Evolutionary conservation across 306 rosid genomes (phyloP), one percentile per base, ranked within the genome.

Genomic region (Sechiopsis laciniata): DNA sequence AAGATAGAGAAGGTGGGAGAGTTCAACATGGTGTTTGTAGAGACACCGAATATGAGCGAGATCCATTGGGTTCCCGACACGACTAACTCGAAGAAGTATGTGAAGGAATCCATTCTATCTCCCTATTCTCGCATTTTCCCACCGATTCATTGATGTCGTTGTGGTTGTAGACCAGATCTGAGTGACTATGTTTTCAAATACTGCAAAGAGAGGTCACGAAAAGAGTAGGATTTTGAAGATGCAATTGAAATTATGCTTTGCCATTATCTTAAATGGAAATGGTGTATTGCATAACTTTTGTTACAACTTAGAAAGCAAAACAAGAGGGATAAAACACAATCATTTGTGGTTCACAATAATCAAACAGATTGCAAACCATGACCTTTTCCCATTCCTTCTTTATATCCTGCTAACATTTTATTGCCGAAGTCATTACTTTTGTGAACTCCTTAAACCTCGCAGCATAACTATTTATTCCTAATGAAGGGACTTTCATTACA

Each of bases 41-140:
- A 90, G 85, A 85, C 90, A 2, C 96, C 98, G 5, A 92, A 92
- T 78, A 81, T 92, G 89, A 88, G 98, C 20, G 91, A 92, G 84
- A 90, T 90, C 71, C 89, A 75, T 21, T 92, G 98, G 96, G 66
- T 83, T 83, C 89, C 78, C 26, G 88, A 88, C 35, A 87, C 87
- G 1, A 79, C 16, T 7, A 71, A 84, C 79, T 72, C 91, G 4
- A 85, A 56, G 15, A 84, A 67, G 80, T 88, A 85, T 48, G 79
- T 87, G 20, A 86, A 80, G 45, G 88, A 87, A 2, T 48, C 77
- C 50, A 78, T 90, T 29, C 64, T 88, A 45, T 92, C 93, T 6
- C 83, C 93, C 10, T 82, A 75, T 14, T 89, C 96, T 1, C 84
- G 90, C 50, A 66, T 87, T 21, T 91, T 91, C 40, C 90, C 88